Percentiles rank a stretch among this genome's conserved stretches.
Conservation (phyloP, 2,329 filamentous ascomycete species). For the Epichloe brachyelytri region DNA sequence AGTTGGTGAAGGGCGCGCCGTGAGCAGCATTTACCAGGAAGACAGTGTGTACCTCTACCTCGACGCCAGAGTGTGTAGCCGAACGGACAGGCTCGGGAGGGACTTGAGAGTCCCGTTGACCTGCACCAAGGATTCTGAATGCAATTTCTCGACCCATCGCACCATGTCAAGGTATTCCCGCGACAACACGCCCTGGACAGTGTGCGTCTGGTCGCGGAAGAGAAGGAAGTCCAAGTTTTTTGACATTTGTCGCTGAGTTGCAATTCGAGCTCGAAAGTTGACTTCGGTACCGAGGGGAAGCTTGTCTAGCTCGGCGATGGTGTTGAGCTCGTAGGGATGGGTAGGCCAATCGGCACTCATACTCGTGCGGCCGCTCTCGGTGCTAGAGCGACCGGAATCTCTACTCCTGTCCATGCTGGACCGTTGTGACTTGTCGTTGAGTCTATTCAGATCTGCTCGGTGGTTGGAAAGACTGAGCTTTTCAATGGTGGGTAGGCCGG, state of each 20-base stretch:
- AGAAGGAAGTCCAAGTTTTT: slow-evolving; percentile 74
- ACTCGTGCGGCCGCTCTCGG: slow-evolving; percentile 25
- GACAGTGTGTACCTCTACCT: slow-evolving; percentile 52
- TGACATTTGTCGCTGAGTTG: slow-evolving; percentile 67
- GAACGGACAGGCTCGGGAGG: slow-evolving; percentile 61
- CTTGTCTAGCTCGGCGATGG: slow-evolving; percentile 23
- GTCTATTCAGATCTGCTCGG: slow-evolving; percentile 9
- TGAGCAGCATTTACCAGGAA: slow-evolving; percentile 38
- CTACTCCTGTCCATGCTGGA: slow-evolving; percentile 15
- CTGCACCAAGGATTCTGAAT: slow-evolving; percentile 64
- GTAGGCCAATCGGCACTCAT: slow-evolving; percentile 25
- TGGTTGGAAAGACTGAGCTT: slow-evolving; percentile 13
- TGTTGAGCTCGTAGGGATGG: slow-evolving; percentile 27
- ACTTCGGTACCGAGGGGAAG: slow-evolving; percentile 26
- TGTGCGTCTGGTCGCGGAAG: slow-evolving; percentile 71
- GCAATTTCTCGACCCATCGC: slow-evolving; percentile 75
- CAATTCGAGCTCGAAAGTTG: slow-evolving; percentile 28
- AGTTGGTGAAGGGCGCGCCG: slow-evolving; percentile 38
- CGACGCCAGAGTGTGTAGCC: slow-evolving; percentile 61
- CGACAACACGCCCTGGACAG: slow-evolving; percentile 68
- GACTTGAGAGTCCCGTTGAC: slow-evolving; percentile 61
- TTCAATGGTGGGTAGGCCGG: slow-evolving; percentile 18
- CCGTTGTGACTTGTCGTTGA: slow-evolving; percentile 9
- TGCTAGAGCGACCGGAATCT: slow-evolving; percentile 12
- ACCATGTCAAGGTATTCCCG: slow-evolving; percentile 55